phyloP scores from a whole-genome alignment of 192 early-diverging fungal species.

The Chytriomyces hyalinus region DNA sequence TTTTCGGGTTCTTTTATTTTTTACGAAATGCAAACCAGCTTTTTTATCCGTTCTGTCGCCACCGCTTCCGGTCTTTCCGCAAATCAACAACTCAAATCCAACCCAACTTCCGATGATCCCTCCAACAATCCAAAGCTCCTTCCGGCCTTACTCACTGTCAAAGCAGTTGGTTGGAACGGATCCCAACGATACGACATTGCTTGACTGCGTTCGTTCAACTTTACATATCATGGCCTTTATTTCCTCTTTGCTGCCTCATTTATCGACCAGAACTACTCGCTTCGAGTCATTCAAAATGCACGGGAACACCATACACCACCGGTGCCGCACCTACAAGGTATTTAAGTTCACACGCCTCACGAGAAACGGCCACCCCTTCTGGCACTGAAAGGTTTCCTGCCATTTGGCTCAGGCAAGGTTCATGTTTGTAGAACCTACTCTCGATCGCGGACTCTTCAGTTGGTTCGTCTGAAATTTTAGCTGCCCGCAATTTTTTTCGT shows the following conservation, averaged over 20 bases:
- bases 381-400: slow-evolving; percentile 61
- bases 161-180: no score
- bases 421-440: not conserved
- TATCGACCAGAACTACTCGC: no score
- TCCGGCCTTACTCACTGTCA: no score
- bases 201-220: no score
- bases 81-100: no score
- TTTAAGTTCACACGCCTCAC: slow-evolving; percentile 75
- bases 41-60: no score
- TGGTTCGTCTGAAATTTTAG: not conserved
- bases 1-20: slow-evolving; percentile 6
- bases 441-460: not conserved
- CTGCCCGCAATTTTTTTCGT: not conserved
- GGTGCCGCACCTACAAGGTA: slow-evolving; percentile 92
- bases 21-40: not conserved
- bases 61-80: no score
- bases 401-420: not conserved
- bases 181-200: no score
- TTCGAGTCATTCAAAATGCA: slow-evolving; percentile 29
- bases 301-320: slow-evolving; percentile 91
- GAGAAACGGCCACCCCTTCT: slow-evolving; percentile 73
- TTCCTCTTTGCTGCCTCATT: no score
- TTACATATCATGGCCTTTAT: no score
- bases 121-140: no score
- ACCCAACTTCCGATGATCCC: no score